Evolutionary conservation across 257 asterid genomes (phyloP).

Genomic region (Nicotiana obtusifolia): DNA sequence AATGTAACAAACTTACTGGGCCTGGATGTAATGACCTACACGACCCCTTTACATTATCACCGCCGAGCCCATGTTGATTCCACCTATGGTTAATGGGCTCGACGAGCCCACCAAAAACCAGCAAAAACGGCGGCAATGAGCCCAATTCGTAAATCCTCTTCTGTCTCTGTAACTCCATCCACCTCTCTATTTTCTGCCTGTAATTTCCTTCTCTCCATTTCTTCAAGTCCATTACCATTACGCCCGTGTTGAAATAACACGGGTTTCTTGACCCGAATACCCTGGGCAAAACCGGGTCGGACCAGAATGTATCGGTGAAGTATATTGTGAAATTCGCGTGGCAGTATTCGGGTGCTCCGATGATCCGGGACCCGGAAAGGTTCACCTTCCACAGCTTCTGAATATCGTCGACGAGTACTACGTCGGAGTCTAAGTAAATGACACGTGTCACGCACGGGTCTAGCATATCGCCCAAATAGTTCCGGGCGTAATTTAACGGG

Average conservation of each 20-base stretch:
- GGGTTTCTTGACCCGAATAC: conserved; percentile 46
- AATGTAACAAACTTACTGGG: conserved; percentile 70
- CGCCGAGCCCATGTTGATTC: conserved; percentile 87
- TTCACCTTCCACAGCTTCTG: conserved; percentile 43
- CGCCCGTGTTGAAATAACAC: conserved; percentile 78
- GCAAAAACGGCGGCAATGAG: conserved; percentile 61
- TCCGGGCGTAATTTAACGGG: conserved; percentile 77
- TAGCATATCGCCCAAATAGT: conserved; percentile 58
- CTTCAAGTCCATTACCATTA: conserved; percentile 64
- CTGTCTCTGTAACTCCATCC: conserved; percentile 72
- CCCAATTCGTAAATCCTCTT: conserved; percentile 69
- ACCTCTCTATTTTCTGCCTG: conserved; percentile 42
- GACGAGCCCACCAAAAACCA: conserved; percentile 60
- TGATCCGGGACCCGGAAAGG: conserved; percentile 22
- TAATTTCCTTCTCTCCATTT: conserved; percentile 67
- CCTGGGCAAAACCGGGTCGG: conserved; percentile 41
- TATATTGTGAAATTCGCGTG: conserved; percentile 65
- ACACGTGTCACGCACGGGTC: conserved; percentile 66
- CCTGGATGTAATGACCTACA: conserved; percentile 76
- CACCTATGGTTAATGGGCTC: conserved; percentile 67
- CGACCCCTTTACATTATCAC: conserved; percentile 70
- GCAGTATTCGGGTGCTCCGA: conserved; percentile 77
- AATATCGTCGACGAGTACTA: conserved; percentile 57
- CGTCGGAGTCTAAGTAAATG: conserved; percentile 64
- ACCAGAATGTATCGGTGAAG: conserved; percentile 60